Conservation (phyloP, 2,329 filamentous ascomycete species). For the Fusarium nelsonii region DNA sequence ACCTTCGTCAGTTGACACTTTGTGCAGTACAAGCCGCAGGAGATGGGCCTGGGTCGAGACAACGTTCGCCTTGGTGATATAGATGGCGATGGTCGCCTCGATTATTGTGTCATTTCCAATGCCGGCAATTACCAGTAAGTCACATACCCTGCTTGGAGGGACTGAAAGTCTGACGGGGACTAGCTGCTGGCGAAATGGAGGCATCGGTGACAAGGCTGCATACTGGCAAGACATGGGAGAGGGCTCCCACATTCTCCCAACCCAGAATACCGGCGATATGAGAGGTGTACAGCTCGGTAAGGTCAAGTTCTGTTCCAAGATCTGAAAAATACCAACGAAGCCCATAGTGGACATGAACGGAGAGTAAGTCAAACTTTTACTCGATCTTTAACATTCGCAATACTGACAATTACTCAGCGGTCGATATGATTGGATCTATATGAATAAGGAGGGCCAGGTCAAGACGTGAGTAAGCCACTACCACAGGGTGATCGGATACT, state of each 20-base stretch:
- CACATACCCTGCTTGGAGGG: no score
- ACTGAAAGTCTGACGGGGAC: neutral
- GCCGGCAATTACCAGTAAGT: conserved; percentile 8
- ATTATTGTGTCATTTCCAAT: conserved; percentile 7
- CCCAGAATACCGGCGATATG: conserved; percentile 4
- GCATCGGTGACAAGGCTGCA: conserved; percentile 8
- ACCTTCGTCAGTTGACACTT: neutral
- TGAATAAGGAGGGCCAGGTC: conserved; percentile 1
- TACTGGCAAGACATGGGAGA: conserved; percentile 10
- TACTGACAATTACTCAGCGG: neutral
- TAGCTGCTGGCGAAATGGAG: conserved; percentile 7
- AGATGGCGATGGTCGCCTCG: conserved; percentile 4
- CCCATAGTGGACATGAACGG: neutral
- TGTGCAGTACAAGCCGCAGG: conserved; percentile 2
- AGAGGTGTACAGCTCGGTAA: conserved; percentile 7
- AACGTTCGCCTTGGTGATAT: conserved; percentile 3
- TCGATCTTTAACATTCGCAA: neutral
- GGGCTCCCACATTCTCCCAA: neutral
- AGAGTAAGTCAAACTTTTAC: neutral
- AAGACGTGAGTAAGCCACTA: neutral
- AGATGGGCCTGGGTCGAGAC: conserved; percentile 6
- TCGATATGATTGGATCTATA: conserved; percentile 10
- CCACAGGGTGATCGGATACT: neutral
- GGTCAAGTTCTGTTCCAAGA: neutral
- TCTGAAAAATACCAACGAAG: neutral